phyloP scores from a whole-genome alignment of 1,284 basidiomycete species.

The Pyrrhoderma lamaoense region DNA sequence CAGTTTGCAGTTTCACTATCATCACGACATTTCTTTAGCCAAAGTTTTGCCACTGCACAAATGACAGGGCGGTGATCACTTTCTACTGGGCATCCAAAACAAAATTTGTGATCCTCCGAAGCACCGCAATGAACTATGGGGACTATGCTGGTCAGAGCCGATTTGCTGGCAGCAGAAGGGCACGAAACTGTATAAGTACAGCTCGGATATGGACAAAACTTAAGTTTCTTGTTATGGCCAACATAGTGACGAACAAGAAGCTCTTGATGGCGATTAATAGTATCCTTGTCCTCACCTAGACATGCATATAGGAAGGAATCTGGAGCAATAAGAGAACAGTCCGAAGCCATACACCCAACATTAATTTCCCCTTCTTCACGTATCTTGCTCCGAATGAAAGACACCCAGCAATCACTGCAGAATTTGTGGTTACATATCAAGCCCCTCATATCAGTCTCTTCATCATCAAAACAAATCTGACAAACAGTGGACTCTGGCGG shows the following conservation, averaged over 20 bases:
- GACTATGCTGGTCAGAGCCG: slow-evolving; percentile 72
- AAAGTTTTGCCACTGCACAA: slow-evolving; percentile 84
- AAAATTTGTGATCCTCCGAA: slow-evolving; percentile 65
- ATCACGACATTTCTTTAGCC: slow-evolving; percentile 96
- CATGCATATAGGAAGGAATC: slow-evolving; percentile 52
- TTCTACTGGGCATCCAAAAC: slow-evolving; percentile 85
- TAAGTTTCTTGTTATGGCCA: slow-evolving; percentile 72
- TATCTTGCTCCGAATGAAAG: slow-evolving; percentile 83
- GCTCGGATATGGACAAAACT: slow-evolving; percentile 88
- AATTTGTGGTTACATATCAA: slow-evolving; percentile 78
- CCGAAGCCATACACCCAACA: slow-evolving; percentile 91
- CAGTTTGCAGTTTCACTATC: slow-evolving; percentile 99
- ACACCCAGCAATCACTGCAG: slow-evolving; percentile 83
- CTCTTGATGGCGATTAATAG: slow-evolving; percentile 71
- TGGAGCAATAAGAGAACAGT: slow-evolving; percentile 73
- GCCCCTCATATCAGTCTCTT: slow-evolving; percentile 51
- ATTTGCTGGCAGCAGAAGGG: slow-evolving; percentile 62
- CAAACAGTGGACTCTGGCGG: slow-evolving; percentile 62
- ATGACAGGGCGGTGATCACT: slow-evolving; percentile 88
- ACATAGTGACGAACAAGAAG: slow-evolving; percentile 90
- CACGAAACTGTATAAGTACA: slow-evolving; percentile 90
- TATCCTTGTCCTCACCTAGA: slow-evolving; percentile 37
- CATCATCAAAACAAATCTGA: slow-evolving; percentile 86
- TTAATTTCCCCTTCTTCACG: slow-evolving; percentile 83
- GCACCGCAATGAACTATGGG: slow-evolving; percentile 85